Evolutionary conservation across 2,329 filamentous ascomycete genomes (phyloP), one percentile per base, ranked within the genome.

Genomic region (Aureobasidium sp.): DNA sequence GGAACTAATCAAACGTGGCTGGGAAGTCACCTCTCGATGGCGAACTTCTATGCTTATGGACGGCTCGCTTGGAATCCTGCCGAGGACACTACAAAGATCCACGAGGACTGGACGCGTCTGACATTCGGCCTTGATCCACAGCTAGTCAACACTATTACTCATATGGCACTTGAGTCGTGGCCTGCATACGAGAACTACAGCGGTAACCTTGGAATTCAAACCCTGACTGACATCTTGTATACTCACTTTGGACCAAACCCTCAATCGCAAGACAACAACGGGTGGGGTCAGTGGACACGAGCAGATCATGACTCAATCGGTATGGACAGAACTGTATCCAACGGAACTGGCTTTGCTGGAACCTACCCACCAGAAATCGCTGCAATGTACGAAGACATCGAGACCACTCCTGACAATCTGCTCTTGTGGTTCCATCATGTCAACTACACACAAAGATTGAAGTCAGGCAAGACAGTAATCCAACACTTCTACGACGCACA

Each of bases 391-490:
- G 90, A 93, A 70, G 77, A 85, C 50, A 79, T 88, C 23, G 83
- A 85, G 18, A 90, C 87, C 0, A 93, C 90, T 0, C 90, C 90
- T 0, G 91, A 93, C 67, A 81, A 93, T 27, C 79, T 93, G 1
- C 76, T 93, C 3, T 80, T 93, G 2, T 93, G 91, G 91, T 93
- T 93, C 78, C 91, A 93, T 74, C 91, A 93, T 72, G 89, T 93
- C 0, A 85, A 85, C 4, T 93, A 91, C 73, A 91, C 88, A 0
- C 86, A 91, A 45, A 76, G 74, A 9, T 82, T 93, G 2, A 82
- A 88, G 13, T 88, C 85, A 0, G 88, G 89, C 15, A 87, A 90
- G 75, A 91, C 90, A 0, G 89, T 93, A 3, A 90, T 90, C 60
- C 88, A 90, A 71, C 87, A 90, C 71, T 89, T 90, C 74, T 90